Conservation (phyloP, 441 rosid genomes). For the Hura crepitans region DNA sequence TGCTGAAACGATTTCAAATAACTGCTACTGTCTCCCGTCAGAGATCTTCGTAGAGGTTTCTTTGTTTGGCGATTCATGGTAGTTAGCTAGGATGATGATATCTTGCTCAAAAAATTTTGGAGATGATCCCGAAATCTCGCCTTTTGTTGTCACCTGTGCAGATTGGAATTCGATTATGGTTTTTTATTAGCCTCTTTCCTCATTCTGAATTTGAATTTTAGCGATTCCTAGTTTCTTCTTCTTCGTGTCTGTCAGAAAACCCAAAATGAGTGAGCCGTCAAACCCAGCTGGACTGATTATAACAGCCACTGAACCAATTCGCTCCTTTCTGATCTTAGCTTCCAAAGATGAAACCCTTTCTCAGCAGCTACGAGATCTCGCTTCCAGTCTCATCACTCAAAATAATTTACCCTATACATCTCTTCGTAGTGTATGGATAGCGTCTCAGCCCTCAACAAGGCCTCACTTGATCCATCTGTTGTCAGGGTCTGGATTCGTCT, state of each 20-base stretch:
- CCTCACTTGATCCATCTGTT: slow-evolving; percentile 49
- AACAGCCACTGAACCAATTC: slow-evolving; percentile 47
- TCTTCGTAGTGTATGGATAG: slow-evolving; percentile 60
- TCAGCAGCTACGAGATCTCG: slow-evolving; percentile 43
- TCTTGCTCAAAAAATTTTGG: no score
- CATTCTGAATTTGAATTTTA: not conserved
- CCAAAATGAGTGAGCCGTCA: slow-evolving; percentile 37
- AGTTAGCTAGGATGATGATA: no score
- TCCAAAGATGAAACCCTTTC: slow-evolving; percentile 45
- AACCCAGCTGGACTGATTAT: slow-evolving; percentile 42
- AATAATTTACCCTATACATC: slow-evolving; percentile 45
- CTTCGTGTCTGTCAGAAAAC: not conserved
- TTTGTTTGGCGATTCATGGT: no score
- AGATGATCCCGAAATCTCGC: no score
- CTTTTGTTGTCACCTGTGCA: no score
- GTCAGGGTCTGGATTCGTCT: slow-evolving; percentile 52
- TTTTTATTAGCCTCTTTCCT: no score
- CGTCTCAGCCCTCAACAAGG: slow-evolving; percentile 38
- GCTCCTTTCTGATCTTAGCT: slow-evolving; percentile 50
- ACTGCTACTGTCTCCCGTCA: no score
- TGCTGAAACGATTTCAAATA: no score
- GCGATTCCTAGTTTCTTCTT: no score
- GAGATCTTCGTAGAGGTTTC: no score
- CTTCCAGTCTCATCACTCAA: slow-evolving; percentile 46
- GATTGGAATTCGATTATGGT: no score